Conservation (phyloP, 2,329 filamentous ascomycete genomes). For the Dothiorella sarmentorum region DNA sequence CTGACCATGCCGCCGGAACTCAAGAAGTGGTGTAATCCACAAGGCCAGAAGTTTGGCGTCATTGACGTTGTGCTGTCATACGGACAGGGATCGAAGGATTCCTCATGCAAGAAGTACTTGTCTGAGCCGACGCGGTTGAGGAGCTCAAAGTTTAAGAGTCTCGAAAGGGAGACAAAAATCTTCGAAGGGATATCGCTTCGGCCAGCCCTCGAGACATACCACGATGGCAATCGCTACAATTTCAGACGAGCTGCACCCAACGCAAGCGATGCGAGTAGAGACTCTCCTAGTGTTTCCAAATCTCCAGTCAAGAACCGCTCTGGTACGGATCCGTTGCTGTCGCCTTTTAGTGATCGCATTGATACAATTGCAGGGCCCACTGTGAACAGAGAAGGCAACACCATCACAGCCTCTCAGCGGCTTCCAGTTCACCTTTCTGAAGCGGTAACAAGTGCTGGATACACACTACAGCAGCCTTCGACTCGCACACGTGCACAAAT, state of each 20-base stretch:
- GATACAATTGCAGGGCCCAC: background rate
- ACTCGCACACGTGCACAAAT: too few relatives aligned
- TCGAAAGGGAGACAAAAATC: background rate
- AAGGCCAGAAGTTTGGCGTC: conserved; percentile 33
- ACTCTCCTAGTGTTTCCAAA: too few relatives aligned
- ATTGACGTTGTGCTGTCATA: conserved; percentile 34
- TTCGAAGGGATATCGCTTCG: background rate
- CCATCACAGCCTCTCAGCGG: background rate
- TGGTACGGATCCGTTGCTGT: too few relatives aligned
- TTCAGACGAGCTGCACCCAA: background rate
- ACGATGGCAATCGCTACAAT: background rate
- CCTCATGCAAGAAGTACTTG: background rate
- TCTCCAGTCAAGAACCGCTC: too few relatives aligned
- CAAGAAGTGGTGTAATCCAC: conserved; percentile 29
- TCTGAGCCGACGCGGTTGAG: background rate
- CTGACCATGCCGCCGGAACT: conserved; percentile 38
- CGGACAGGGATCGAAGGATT: conserved; percentile 19
- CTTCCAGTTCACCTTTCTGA: background rate
- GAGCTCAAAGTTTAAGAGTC: background rate
- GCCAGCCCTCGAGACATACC: too few relatives aligned
- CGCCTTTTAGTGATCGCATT: too few relatives aligned
- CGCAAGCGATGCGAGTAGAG: too few relatives aligned
- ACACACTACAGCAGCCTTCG: background rate
- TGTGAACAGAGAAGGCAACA: background rate
- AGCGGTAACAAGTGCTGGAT: background rate